phyloP scores from a whole-genome alignment of 352 stramenopile genomes.

The Phytophthora sojae region DNA sequence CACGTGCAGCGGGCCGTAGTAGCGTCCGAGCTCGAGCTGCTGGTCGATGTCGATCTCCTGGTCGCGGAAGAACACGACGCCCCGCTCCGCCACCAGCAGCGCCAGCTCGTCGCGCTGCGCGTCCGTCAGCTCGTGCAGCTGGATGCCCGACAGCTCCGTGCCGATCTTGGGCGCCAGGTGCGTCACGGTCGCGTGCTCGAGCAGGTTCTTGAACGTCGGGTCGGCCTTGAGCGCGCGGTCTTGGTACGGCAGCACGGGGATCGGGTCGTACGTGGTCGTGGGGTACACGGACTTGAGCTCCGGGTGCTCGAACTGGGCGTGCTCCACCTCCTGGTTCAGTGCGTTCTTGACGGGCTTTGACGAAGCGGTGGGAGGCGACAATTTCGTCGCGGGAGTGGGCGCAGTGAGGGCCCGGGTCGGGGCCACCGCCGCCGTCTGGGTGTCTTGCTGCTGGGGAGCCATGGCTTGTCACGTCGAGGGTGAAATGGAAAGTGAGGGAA shows the following conservation, averaged over 20 bases:
- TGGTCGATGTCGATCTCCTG: slow-evolving; percentile 2
- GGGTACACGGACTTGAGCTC: slow-evolving; percentile 2
- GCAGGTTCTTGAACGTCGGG: slow-evolving; percentile 7
- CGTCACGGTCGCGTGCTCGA: slow-evolving; percentile 5
- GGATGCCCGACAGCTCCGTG: slow-evolving; percentile 4
- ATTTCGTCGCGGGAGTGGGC: not conserved
- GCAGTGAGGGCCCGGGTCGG: not conserved
- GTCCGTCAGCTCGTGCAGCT: not conserved
- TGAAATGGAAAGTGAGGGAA: slow-evolving; percentile 1
- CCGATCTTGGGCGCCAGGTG: slow-evolving; percentile 5
- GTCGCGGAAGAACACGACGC: slow-evolving; percentile 6
- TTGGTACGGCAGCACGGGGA: not conserved
- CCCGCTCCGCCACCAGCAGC: slow-evolving; percentile 3
- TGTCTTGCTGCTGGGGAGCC: slow-evolving; percentile 4
- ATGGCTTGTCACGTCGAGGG: not conserved
- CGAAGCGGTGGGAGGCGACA: not conserved
- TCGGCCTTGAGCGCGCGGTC: not conserved
- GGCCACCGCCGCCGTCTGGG: not conserved
- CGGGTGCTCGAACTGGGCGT: slow-evolving; percentile 1
- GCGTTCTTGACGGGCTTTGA: not conserved
- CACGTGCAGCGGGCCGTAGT: slow-evolving; percentile 7
- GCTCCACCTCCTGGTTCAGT: slow-evolving; percentile 5
- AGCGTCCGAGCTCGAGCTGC: slow-evolving; percentile 2
- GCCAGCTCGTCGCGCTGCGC: slow-evolving; percentile 2
- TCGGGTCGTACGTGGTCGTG: slow-evolving; percentile 1